Percentiles rank a stretch among this genome's conserved stretches.
Conservation (phyloP, 495 filamentous ascomycete genomes). For the Tirmania nivea region DNA sequence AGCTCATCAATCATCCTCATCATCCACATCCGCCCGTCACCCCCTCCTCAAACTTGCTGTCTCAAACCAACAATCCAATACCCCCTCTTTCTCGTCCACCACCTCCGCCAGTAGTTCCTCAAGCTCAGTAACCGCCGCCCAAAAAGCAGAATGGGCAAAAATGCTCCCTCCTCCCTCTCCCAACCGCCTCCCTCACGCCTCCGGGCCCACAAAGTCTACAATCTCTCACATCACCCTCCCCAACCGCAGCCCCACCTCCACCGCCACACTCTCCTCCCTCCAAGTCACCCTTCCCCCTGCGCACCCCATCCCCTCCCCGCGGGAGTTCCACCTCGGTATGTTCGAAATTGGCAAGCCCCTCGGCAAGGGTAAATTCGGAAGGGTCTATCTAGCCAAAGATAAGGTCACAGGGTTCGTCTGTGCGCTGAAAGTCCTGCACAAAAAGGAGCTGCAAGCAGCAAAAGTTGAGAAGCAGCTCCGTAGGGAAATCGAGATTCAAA, state of each 20-base stretch:
- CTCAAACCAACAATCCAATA: conserved; percentile 34
- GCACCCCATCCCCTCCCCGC: conserved; percentile 37
- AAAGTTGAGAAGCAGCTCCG: conserved; percentile 93
- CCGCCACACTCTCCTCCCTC: conserved; percentile 28
- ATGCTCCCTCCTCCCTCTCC: conserved; percentile 4
- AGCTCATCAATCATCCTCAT: background rate
- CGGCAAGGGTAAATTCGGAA: conserved; percentile 92
- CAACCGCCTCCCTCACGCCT: background rate
- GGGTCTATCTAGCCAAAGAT: conserved; percentile 89
- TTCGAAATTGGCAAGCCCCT: conserved; percentile 94
- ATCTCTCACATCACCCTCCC: conserved; percentile 1
- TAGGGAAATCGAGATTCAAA: conserved; percentile 95
- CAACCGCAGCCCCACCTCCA: conserved; percentile 24
- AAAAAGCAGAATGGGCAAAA: background rate
- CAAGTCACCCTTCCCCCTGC: conserved; percentile 32
- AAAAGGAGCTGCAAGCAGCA: conserved; percentile 75
- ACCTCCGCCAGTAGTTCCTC: conserved; percentile 9
- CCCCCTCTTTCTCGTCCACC: conserved; percentile 13
- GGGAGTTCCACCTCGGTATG: conserved; percentile 86
- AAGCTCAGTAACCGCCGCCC: background rate
- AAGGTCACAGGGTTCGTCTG: conserved; percentile 78
- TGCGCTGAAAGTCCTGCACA: conserved; percentile 90
- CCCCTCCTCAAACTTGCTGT: conserved; percentile 57
- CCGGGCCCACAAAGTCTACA: conserved; percentile 4
- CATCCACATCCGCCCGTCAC: conserved; percentile 8